Base-by-base conservation (phyloP, 148 eudicot genomes). In the Rhododendron kiyosumense region DNA sequence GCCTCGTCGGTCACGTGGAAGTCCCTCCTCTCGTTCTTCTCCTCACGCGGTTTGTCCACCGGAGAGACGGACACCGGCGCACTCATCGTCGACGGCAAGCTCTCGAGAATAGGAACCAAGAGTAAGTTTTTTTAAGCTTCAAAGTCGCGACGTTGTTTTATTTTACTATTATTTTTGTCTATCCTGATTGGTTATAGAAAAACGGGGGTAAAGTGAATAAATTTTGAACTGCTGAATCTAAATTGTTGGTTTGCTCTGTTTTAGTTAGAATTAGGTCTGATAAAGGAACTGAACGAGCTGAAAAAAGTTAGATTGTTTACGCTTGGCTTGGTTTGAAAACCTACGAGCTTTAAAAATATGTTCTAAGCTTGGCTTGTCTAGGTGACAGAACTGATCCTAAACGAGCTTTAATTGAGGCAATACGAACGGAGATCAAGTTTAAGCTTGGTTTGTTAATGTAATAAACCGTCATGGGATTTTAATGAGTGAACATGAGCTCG, bases 1-100 rank as follows among this genome's bases (percentile, higher is more conserved):
- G 98, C 99, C 17, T 91, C 91, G 2, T 95, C 96, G 17, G 94
- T 96, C 15, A 95, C 99, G 17, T 96, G 99, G 99, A 92, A 85
- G 84, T 91, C 97, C 0, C 91, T 96, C 12, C 46, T 96, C 52
- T 91, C 94, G 24, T 96, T 92, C 90, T 96, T 96, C 86, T 90
- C 92, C 54, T 89, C 93, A 1, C 93, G 95, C 30, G 95, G 94
- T 20, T 80, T 94, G 89, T 86, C 94, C 51, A 93, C 95, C 63
- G 98, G 99, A 26, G 52, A 81, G 34, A n/a, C 74, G 36, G 92
- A 82, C 73, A 85, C 94, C 67, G 73, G 81, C 75, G 90, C 98
- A 32, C 84, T 96, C 4, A 11, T 94, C 52, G 96, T 94, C 78
- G 87, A 93, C 75, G 98, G 98, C 45, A 93, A 92, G 84, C 90